Evolutionary conservation across 2,329 filamentous ascomycete genomes (phyloP), one percentile per base, ranked within the genome.

Genomic region (Fusarium austroafricanum): DNA sequence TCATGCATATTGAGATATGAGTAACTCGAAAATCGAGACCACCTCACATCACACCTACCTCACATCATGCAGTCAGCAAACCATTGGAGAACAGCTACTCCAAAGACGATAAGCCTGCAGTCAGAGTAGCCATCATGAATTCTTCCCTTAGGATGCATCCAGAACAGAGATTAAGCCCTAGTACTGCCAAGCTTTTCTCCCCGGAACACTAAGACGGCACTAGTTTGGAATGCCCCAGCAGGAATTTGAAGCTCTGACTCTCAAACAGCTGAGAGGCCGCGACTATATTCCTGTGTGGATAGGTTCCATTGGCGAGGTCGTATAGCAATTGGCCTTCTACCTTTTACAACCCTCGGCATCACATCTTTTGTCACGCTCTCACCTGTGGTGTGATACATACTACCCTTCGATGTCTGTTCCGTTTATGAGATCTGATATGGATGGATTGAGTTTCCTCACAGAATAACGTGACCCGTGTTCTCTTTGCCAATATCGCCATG

Each of bases 131-230:
- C 28, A 47, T 35, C 14, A 10, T 21, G n/a, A 23, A 29, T 29
- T 45, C 40, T 46, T 58, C 15, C 18, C 12, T 43, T 28, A 55
- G 33, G 67, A 60, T 52, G n/a, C 40, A 63, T 55, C 66, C 51
- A 52, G 55, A 52, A 55, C 26, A 17, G 26, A 44, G 23, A 40
- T 51, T 47, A 45, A 53, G 18, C 53, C 66, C 67, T 67, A 69
- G 67, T 51, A 69, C 47, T 38, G 67, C 67, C 67, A 69, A 69
- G 67, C 67, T 67, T 69, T 67, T 64, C 62, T 53, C 67, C 66
- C 67, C 57, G 21, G 53, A 37, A 43, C 62, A 56, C 62, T 67
- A 70, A 49, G 26, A 35, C 42, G 35, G 46, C 62, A 70, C 62
- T 69, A 66, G 61, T 20, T 54, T 55, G 28, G 14, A 38, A 45